Percentiles rank a stretch among this genome's conserved stretches.
Conservation (phyloP, 2,329 filamentous ascomycete species). For the Rosellinia necatrix region DNA sequence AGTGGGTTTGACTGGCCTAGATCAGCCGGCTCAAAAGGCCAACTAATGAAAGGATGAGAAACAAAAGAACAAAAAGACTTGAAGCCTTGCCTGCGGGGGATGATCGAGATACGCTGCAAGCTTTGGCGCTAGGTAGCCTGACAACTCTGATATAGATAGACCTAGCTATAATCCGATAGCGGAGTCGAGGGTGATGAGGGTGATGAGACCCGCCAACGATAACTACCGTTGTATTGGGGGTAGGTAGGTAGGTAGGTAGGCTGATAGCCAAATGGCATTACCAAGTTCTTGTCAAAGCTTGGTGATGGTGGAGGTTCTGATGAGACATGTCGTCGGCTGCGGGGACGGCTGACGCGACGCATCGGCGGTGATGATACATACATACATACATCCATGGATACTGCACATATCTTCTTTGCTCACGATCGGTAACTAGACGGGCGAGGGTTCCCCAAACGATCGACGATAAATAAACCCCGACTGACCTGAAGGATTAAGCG, state of each 20-base stretch:
- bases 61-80: neutral
- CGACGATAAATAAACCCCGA: constrained; percentile 18
- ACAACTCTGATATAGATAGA: neutral
- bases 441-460: constrained; percentile 11
- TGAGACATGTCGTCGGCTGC: constrained; percentile 3
- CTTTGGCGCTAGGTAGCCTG: too few species aligned
- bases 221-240: neutral
- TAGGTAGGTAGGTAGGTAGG: neutral
- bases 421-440: neutral
- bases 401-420: neutral
- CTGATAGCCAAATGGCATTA: neutral
- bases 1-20: neutral
- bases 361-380: neutral
- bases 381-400: too few species aligned
- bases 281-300: neutral
- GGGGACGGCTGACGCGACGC: constrained; percentile 20
- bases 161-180: constrained; percentile 11
- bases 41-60: neutral
- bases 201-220: neutral
- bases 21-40: too few species aligned
- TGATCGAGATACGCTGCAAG: too few species aligned
- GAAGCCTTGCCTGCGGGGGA: too few species aligned
- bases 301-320: constrained; percentile 4
- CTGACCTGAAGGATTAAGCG: constrained; percentile 15
- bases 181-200: neutral